Percentiles rank a stretch among this genome's conserved stretches.
Conservation (phyloP, 306 rosid species). For the Acacia acuminata region DNA sequence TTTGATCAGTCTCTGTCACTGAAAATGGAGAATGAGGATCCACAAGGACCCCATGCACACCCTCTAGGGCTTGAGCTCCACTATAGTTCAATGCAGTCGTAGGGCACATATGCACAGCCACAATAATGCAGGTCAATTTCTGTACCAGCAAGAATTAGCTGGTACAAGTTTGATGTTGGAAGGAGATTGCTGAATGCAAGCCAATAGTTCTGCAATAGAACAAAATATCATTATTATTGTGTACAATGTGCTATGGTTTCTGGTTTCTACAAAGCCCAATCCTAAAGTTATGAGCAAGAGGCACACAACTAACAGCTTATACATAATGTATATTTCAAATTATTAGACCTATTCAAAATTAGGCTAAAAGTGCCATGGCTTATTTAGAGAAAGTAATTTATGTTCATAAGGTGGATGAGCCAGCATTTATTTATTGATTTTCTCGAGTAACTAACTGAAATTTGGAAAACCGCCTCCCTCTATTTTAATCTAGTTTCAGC, state of each 20-base stretch:
- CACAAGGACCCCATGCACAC: constrained; percentile 76
- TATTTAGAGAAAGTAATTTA: not conserved
- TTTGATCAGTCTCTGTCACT: constrained; percentile 52
- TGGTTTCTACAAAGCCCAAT: not conserved
- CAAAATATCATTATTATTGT: constrained; percentile 25
- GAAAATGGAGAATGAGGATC: constrained; percentile 60
- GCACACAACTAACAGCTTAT: not conserved
- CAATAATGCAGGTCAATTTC: constrained; percentile 31
- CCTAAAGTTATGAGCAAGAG: not conserved
- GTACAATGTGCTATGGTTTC: not conserved
- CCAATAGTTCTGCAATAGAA: constrained; percentile 38
- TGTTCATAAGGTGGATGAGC: not conserved
- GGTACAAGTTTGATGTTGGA: constrained; percentile 48
- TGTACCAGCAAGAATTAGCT: constrained; percentile 75
- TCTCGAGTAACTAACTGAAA: not conserved
- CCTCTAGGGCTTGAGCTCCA: constrained; percentile 74
- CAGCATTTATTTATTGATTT: not conserved
- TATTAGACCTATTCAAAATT: constrained; percentile 2
- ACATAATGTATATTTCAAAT: not conserved
- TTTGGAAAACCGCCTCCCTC: not conserved
- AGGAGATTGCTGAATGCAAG: constrained; percentile 26
- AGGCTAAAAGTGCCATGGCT: not conserved
- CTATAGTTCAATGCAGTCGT: constrained; percentile 36
- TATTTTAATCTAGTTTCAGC: not conserved
- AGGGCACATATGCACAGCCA: constrained; percentile 52